A percentile compares a stretch with the other conserved stretches of the same genome.
These are phyloP conservation scores for Calonectria honghensis DNA, from an alignment of 2,329 filamentous ascomycete genomes.

Conservation along the genomic window DNA sequence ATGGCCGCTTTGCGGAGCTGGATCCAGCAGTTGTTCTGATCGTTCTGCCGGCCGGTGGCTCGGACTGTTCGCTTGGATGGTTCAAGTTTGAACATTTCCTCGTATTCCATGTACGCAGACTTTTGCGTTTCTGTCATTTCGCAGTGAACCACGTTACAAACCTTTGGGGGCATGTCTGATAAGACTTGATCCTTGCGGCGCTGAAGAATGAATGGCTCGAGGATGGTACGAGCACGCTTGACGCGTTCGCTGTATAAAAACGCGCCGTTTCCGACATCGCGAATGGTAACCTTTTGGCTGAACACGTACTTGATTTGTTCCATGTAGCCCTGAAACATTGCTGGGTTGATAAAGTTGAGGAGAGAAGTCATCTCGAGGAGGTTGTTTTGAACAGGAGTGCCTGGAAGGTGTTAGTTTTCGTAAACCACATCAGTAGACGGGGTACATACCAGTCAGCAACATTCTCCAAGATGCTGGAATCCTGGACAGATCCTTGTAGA, in stretches of 20 bases:
- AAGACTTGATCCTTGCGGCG: conserved; percentile 95
- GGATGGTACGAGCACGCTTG: conserved; percentile 89
- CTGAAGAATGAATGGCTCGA: conserved; percentile 95
- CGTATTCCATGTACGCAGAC: conserved; percentile 81
- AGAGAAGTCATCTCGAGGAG: conserved; percentile 93
- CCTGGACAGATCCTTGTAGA: conserved; percentile 85
- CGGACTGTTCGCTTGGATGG: conserved; percentile 72
- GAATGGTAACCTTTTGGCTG: conserved; percentile 91
- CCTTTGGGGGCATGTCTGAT: conserved; percentile 87
- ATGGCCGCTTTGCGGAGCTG: conserved; percentile 94
- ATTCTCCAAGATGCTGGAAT: conserved; percentile 90
- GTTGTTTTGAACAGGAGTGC: conserved; percentile 96
- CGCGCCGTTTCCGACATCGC: conserved; percentile 85
- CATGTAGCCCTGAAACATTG: conserved; percentile 84
- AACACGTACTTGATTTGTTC: conserved; percentile 92
- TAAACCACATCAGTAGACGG: background rate
- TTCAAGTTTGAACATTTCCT: conserved; percentile 78
- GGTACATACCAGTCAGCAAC: conserved; percentile 73
- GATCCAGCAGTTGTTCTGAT: conserved; percentile 86
- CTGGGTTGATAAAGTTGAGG: conserved; percentile 94
- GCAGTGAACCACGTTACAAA: conserved; percentile 85
- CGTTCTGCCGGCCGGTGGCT: conserved; percentile 68
- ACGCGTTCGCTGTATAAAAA: conserved; percentile 92
- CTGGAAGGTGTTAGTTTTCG: conserved; percentile 68
- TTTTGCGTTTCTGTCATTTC: conserved; percentile 84